These are phyloP conservation scores for Xerocomus potaroensis DNA, from an alignment of 768 basidiomycete species.

Conservation along the genomic window DNA sequence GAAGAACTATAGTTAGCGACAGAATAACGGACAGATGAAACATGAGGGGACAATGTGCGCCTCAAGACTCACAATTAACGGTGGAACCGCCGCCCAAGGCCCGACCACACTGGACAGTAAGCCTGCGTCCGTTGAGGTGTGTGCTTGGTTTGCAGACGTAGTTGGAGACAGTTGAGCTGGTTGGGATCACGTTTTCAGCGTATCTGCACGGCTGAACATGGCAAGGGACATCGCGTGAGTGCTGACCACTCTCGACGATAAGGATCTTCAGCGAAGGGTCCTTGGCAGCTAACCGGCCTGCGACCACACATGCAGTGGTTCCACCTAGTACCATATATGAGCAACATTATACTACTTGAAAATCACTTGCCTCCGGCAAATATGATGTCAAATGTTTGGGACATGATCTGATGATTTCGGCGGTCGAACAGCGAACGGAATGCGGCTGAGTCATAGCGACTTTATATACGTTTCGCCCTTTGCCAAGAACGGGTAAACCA, in stretches of 20 bases:
- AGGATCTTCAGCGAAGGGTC: constrained; percentile 55
- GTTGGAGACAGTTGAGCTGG: constrained; percentile 41
- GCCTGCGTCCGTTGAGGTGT: constrained; percentile 42
- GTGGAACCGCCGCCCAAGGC: constrained; percentile 60
- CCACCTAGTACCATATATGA: constrained; percentile 36
- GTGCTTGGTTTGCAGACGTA: constrained; percentile 38
- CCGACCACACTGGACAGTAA: constrained; percentile 42
- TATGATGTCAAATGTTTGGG: constrained; percentile 43
- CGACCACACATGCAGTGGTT: constrained; percentile 52
- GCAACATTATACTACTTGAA: background rate
- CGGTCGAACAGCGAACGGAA: background rate
- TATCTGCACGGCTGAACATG: constrained; percentile 56
- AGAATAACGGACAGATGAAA: background rate
- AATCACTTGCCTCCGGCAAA: constrained; percentile 51
- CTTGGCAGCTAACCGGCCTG: constrained; percentile 46
- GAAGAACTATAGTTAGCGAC: too few relatives aligned
- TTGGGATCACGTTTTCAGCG: constrained; percentile 38
- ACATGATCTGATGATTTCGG: background rate
- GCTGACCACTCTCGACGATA: constrained; percentile 55
- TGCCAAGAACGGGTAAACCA: too few relatives aligned
- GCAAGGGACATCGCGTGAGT: constrained; percentile 40
- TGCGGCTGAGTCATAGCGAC: too few relatives aligned
- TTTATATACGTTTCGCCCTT: background rate
- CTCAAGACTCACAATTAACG: constrained; percentile 47
- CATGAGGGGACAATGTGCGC: too few relatives aligned